phyloP scores from a whole-genome alignment of 163 green algal species.

The Volvox carteri region DNA sequence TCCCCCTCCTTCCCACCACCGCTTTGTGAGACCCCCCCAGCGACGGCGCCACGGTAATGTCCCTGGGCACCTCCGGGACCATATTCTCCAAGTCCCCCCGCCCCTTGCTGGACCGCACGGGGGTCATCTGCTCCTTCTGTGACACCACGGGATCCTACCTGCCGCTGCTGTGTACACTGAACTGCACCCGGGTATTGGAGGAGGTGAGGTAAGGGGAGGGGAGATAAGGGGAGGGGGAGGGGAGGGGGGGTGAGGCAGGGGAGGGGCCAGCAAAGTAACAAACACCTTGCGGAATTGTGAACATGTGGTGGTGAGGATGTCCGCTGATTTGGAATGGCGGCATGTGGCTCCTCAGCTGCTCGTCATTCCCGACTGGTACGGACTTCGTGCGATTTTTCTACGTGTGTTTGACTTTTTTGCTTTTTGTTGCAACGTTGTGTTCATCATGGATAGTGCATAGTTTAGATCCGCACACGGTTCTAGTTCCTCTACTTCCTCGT shows the following conservation, averaged over 20 bases:
- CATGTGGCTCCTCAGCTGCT: too few relatives aligned
- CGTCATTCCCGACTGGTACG: too few relatives aligned
- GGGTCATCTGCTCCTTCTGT: slow-evolving; percentile 87
- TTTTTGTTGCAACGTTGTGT: background rate
- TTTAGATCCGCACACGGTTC: background rate
- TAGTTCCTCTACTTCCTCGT: background rate
- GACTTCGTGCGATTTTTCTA: too few relatives aligned
- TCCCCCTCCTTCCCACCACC: too few relatives aligned
- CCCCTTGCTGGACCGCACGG: slow-evolving; percentile 80
- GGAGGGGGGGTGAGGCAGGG: too few relatives aligned
- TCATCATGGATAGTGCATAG: background rate
- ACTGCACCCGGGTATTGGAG: slow-evolving; percentile 86
- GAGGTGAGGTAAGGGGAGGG: slow-evolving; percentile 71
- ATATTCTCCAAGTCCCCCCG: slow-evolving; percentile 84
- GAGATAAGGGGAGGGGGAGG: background rate
- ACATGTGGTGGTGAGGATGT: too few relatives aligned
- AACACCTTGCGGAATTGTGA: too few relatives aligned
- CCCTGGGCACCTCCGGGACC: slow-evolving; percentile 88
- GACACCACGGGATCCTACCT: slow-evolving; percentile 84
- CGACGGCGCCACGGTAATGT: slow-evolving; percentile 80
- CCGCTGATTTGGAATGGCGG: too few relatives aligned
- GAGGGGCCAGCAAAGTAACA: too few relatives aligned
- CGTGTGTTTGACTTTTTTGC: too few relatives aligned
- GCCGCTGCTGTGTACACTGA: slow-evolving; percentile 93
- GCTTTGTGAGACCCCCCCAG: too few relatives aligned